Evolutionary conservation across 1,284 basidiomycete genomes (phyloP), one percentile per base, ranked within the genome.

Genomic region (Fistulinella staudtii): DNA sequence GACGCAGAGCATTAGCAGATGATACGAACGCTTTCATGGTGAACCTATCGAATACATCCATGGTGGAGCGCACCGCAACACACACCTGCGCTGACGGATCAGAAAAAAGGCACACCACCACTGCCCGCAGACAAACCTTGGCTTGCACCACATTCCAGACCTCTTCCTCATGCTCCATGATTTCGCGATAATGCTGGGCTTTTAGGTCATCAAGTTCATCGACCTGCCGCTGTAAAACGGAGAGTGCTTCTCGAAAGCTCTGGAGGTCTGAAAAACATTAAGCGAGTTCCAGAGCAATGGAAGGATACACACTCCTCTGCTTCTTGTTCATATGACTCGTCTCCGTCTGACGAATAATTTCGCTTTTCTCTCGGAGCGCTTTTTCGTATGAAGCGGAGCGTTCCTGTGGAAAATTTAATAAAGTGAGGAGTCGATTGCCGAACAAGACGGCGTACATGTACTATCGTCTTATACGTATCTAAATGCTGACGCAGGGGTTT

Each of bases 111-210:
- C 30, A 17, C 15, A 15, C 18, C 23, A 18, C 24, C 9, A 23
- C 25, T n/a, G 21, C 22, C 18, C 31, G 15, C 18, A 21, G 25
- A 17, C 33, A 71, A 51, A 88, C 85, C 72, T 93, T 93, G 51
- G 75, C 78, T 58, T 93, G 82, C 10, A 96, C 89, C 13, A 82
- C 81, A 55, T 92, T 82, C 94, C 94, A 97, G 6, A 91, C 82
- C 67, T 93, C 85, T 56, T 95, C 90, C 68, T 97, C 93, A 53
- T 92, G 90, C 46, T 92, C 89, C 42, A 94, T 70, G 43, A 95
- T 93, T 54, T 94, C 88, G 52, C 81, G 78, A 61, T 93, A 93
- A 67, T 93, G 89, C 9, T 77, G 73, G 4, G 69, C 77, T 59
- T 92, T 93, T 50, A 92, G 69, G 50, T 82, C 81, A 62, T 93